Base-by-base conservation (phyloP, 805 yeast species). In the Kodamaea leandrae region DNA sequence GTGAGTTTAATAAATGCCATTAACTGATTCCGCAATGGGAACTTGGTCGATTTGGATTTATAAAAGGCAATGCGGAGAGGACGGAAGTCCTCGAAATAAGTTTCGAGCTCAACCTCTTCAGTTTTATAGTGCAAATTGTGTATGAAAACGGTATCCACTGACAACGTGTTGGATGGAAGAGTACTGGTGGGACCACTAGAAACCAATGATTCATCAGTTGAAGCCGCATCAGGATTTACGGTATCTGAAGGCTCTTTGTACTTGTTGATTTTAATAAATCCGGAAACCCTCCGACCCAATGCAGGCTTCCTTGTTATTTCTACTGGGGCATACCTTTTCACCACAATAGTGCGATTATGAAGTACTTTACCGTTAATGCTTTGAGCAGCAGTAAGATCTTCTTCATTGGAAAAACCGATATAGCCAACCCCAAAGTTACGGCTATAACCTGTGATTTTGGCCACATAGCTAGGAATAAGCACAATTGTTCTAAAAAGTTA, bases 401-500 rank as follows among this genome's bases (percentile, higher is more conserved):
- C 64, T 1, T 37, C 32, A 17, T 49, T 46, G n/a, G 48, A 55
- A 43, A 67, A 63, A 38, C 60, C 68, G n/a, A 64, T 71, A 41
- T 64, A 67, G 1, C 65, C 73, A 36, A 78, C 73, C 3, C 93
- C 91, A 48, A 78, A 60, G 46, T 60, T 68, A 35, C 66, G 71
- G 37, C 63, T 65, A 28, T 53, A 55, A 5, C 73, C 64, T 42
- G 68, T 61, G 9, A 76, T 76, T 24, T 76, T 65, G 13, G 76
- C 66, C 2, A 79, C 74, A 47, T 74, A 76, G 44, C 74, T 72
- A 19, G 84, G 85, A 38, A 80, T 70, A 47, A 79, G 60, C 3
- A 78, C 75, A 17, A 51, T 54, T 66, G 64, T 6, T 33, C 53
- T 51, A 29, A 12, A 15, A 14, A 5, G n/a, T 14, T 14, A 7